Percentiles rank a stretch among this genome's conserved stretches.
These are phyloP conservation scores for Eleusine coracana DNA, from an alignment of 176 grass and related monocot species.

Conservation along the genomic window DNA sequence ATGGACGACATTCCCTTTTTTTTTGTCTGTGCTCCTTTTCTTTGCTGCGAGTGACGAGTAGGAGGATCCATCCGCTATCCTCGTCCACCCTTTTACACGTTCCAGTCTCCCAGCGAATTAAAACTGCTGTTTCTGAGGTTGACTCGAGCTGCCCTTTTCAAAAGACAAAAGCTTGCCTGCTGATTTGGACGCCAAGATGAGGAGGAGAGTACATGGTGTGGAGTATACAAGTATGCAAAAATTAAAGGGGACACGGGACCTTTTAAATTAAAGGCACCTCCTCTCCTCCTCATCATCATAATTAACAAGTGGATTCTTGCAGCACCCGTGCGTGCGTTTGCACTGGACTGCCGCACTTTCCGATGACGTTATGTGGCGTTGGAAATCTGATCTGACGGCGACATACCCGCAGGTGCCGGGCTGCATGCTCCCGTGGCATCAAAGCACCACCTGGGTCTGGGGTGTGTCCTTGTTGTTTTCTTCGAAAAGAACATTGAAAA, in stretches of 20 bases:
- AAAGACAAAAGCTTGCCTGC: neutral
- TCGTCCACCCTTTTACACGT: neutral
- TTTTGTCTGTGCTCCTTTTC: conserved; percentile 19
- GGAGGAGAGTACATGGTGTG: neutral
- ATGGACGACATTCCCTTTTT: no score
- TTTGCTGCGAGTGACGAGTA: conserved; percentile 3
- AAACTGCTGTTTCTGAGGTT: conserved; percentile 22
- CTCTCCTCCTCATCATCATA: neutral
- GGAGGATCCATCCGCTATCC: neutral
- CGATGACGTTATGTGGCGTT: conserved; percentile 13
- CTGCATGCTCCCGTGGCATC: conserved; percentile 1
- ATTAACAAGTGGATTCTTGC: conserved; percentile 16
- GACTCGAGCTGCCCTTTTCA: conserved; percentile 29
- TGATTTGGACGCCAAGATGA: conserved; percentile 19
- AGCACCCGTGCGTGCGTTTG: neutral
- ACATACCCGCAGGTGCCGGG: neutral
- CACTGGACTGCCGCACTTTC: conserved; percentile 13
- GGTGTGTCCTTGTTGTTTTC: conserved; percentile 3
- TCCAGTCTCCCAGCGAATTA: neutral
- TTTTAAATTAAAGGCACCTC: neutral
- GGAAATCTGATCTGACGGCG: conserved; percentile 16
- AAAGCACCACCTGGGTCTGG: neutral
- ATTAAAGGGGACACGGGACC: neutral
- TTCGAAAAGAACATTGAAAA: conserved; percentile 46
- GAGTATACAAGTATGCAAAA: neutral